A percentile compares a stretch with the other conserved stretches of the same genome.
These are phyloP conservation scores for Podila epigama DNA, from an alignment of 192 early-diverging fungal species.

Conservation along the genomic window DNA sequence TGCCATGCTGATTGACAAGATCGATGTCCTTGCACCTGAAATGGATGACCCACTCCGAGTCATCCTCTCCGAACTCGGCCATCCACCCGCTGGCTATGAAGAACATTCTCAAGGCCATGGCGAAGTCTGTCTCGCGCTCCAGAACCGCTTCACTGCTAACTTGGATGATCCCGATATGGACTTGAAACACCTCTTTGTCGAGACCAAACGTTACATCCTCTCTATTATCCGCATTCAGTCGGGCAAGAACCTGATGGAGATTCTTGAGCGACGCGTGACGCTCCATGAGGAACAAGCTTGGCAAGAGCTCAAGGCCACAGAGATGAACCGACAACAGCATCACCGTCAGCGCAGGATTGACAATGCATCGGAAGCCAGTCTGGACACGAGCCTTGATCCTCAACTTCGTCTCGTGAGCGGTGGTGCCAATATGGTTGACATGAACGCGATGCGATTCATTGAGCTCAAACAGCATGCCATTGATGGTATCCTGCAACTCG, in stretches of 20 bases:
- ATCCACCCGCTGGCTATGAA: slow-evolving; percentile 51
- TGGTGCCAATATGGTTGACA: slow-evolving; percentile 51
- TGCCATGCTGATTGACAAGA: slow-evolving; percentile 77
- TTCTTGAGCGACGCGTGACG: slow-evolving; percentile 78
- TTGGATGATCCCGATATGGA: slow-evolving; percentile 59
- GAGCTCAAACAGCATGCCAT: slow-evolving; percentile 84
- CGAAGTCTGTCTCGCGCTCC: slow-evolving; percentile 72
- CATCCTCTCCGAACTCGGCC: slow-evolving; percentile 73
- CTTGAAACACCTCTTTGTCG: slow-evolving; percentile 76
- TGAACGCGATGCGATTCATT: slow-evolving; percentile 71
- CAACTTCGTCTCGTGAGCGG: slow-evolving; percentile 5
- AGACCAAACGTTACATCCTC: slow-evolving; percentile 90
- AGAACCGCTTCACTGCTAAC: slow-evolving; percentile 73
- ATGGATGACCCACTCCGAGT: slow-evolving; percentile 70
- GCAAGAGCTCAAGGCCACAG: slow-evolving; percentile 51
- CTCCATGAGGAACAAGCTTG: slow-evolving; percentile 77
- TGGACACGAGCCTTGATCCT: slow-evolving; percentile 8
- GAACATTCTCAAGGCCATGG: slow-evolving; percentile 50
- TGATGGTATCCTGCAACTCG: slow-evolving; percentile 83
- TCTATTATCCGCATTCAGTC: slow-evolving; percentile 87
- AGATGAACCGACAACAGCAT: slow-evolving; percentile 32
- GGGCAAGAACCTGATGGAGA: slow-evolving; percentile 84
- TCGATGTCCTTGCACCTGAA: slow-evolving; percentile 75
- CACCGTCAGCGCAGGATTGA: slow-evolving; percentile 25
- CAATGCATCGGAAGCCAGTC: slow-evolving; percentile 31